Evolutionary conservation across 2,329 filamentous ascomycete genomes (phyloP), one percentile per base, ranked within the genome.

Genomic region (Fusarium globosum): DNA sequence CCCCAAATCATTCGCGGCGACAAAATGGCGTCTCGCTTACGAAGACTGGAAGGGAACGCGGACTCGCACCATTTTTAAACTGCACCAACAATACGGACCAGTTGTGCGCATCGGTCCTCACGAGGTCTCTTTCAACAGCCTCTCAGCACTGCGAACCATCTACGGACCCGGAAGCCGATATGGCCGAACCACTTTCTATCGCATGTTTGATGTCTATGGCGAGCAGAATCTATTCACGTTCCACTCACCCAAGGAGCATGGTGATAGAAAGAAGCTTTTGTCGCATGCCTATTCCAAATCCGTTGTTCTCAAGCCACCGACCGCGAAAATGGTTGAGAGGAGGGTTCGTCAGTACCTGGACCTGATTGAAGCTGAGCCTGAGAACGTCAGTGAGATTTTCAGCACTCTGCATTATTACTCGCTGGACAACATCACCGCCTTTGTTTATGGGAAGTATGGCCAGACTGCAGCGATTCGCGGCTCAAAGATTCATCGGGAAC

Each of bases 181-280:
- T 62, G 86, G 85, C 45, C 78, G 86, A 43, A 87, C 87, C 0
- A 52, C 58, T 2, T 89, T 89, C 72, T 89, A 89, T 62, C 82
- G 84, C 49, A 88, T 89, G 85, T 89, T 89, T 65, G 86, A 88
- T 69, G 85, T 83, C 0, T 88, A 88, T 56, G 86, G 86, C 1
- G 80, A 81, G 15, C 84, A 83, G 75, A 88, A 89, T 60, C 73
- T 89, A 5, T 89, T 89, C 74, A 87, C 86, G 0, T 88, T 89
- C 67, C 79, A 80, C 12, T 79, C 81, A 0, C 79, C 80, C 0
- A 82, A 81, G 36, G 80, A 82, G 5, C 87, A 89, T 75, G 82
- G 81, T 0, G 82, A 86, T 3, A 78, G 88, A 23, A 89, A 89
- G 80, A 89, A 88, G 71, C 66, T 88, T 0, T 64, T 89, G 33